Percentiles rank a stretch among this genome's conserved stretches.
These are phyloP conservation scores for Nasturtium officinale DNA, from an alignment of 345 rosid species.

Conservation along the genomic window DNA sequence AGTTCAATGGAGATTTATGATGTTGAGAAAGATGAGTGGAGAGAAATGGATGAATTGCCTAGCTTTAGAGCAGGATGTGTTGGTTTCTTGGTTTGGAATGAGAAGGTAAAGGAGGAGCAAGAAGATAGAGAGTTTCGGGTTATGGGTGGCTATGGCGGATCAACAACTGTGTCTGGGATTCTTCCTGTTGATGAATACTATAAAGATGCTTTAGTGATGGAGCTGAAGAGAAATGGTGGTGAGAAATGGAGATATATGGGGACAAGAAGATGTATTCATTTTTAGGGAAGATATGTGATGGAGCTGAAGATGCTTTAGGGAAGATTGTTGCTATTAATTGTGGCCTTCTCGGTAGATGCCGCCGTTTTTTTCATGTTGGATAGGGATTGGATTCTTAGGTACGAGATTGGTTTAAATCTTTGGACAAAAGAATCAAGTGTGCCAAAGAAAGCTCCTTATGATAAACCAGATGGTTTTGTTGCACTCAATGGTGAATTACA, in stretches of 20 bases:
- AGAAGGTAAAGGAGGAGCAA: conserved; percentile 34
- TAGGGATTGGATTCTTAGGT: conserved; percentile 63
- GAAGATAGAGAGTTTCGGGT: conserved; percentile 83
- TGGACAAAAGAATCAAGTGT: conserved; percentile 69
- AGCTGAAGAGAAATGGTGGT: conserved; percentile 48
- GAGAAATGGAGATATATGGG: conserved; percentile 85
- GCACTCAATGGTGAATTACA: conserved; percentile 70
- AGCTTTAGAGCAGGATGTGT: conserved; percentile 85
- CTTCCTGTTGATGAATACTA: conserved; percentile 85
- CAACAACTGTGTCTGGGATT: conserved; percentile 75
- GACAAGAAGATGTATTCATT: too few relatives aligned
- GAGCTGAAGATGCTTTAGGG: too few relatives aligned
- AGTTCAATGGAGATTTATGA: conserved; percentile 79
- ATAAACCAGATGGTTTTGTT: conserved; percentile 61
- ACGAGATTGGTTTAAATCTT: conserved; percentile 58
- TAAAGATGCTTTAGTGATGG: conserved; percentile 79
- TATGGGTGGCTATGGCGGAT: conserved; percentile 91
- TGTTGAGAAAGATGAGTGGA: conserved; percentile 74
- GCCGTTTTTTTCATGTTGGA: conserved; percentile 82
- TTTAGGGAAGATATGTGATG: too few relatives aligned
- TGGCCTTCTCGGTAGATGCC: too few relatives aligned
- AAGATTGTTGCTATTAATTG: conserved; percentile 63
- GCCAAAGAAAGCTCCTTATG: conserved; percentile 55
- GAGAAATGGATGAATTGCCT: conserved; percentile 64
- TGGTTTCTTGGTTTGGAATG: conserved; percentile 60